Evolutionary conservation across 257 asterid species (phyloP), one percentile per base, ranked within the genome.

Genomic region (Petunia secreta): DNA sequence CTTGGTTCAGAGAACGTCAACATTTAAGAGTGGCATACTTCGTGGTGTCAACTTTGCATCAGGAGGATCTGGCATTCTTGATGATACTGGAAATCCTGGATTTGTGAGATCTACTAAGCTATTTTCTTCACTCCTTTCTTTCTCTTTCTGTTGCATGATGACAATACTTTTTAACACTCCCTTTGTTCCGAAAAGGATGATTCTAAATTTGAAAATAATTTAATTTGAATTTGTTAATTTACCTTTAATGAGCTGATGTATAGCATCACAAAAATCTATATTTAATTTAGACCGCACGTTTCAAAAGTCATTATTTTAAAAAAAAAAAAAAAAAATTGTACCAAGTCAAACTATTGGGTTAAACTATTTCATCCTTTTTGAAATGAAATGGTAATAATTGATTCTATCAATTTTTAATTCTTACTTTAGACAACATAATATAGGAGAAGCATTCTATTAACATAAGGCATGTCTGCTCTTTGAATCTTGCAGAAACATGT

Each of bases 41-140:
- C 69, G 60, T 52, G 96, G 93, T 25, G 96, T 75, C 14, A 91
- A 86, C 78, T 91, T 91, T 79, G 96, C 93, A 64, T 89, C 96
- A 0, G 96, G 89, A 40, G 95, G 95, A 8, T 69, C 93, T 50
- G 93, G 91, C 25, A 85, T 89, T 58, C 87, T 88, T 9, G 81
- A 80, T 62, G 5, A 3, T 6, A 91, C 92, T 55, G 90, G 90
- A 46, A 40, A 1, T 54, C 15, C 0, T 41, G 0, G 73, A 73
- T 83, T 79, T 46, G 86, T 83, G 44, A 83, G 86, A 39, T 25
- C 16, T 64, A 50, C 55, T 41, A 4, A 48, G 6, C 9, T 67
- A 67, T n/a, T 1, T 65, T 36, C 40, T 5, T 16, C 6, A 48
- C 13, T 48, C 54, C 39, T 8, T 36, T 9, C 63, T 52, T 25